phyloP scores from a whole-genome alignment of 1,284 basidiomycete genomes.

The Rhizoctonia solani region DNA sequence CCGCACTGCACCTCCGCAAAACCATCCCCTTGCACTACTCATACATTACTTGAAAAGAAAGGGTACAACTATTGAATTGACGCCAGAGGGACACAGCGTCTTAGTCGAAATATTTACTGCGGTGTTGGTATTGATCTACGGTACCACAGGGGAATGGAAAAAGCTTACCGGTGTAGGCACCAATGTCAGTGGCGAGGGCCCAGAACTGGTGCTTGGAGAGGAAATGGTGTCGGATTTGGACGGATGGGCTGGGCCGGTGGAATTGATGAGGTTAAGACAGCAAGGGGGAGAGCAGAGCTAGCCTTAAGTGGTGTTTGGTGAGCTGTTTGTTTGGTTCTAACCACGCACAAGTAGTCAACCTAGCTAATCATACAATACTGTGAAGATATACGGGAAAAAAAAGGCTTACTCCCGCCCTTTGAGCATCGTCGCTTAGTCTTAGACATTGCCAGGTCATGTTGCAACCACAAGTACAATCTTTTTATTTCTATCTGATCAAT shows the following conservation, averaged over 20 bases:
- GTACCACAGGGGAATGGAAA: constrained; percentile 8
- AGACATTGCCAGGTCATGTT: no score
- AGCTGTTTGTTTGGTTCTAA: not conserved
- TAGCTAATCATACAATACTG: no score
- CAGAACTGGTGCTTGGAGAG: constrained; percentile 1
- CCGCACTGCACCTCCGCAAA: not conserved
- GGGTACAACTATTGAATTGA: constrained; percentile 4
- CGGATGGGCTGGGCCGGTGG: constrained; percentile 14
- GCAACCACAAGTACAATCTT: no score
- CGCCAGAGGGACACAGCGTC: constrained; percentile 6
- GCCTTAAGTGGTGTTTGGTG: not conserved
- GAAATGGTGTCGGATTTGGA: constrained; percentile 24
- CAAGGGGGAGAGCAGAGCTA: not conserved
- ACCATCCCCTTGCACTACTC: constrained; percentile 2
- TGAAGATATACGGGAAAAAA: no score
- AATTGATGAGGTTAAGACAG: constrained; percentile 7
- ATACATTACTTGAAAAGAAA: constrained; percentile 4
- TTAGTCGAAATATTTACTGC: constrained; percentile 4
- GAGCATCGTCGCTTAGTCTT: no score
- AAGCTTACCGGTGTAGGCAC: not conserved
- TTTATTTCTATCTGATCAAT: no score
- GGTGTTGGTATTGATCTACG: not conserved
- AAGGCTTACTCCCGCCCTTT: no score
- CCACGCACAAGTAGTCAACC: no score
- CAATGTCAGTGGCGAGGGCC: not conserved